phyloP scores from a whole-genome alignment of 2,329 filamentous ascomycete genomes.

The Ascochyta fabae region DNA sequence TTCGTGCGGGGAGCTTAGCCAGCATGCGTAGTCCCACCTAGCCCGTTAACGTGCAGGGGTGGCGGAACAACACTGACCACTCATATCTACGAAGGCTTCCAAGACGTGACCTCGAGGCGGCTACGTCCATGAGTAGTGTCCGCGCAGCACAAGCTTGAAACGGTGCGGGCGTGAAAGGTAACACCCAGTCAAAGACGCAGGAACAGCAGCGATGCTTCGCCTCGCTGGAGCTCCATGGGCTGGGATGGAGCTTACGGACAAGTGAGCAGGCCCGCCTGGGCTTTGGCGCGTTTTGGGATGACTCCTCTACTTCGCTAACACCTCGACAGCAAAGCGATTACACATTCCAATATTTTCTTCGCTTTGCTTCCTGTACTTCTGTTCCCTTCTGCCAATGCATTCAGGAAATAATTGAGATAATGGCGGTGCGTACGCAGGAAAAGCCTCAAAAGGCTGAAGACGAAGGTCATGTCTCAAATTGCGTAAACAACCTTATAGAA shows the following conservation, averaged over 20 bases:
- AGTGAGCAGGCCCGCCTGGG: constrained; percentile 34
- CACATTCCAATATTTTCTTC: constrained; percentile 18
- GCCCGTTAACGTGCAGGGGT: constrained; percentile 24
- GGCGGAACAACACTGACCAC: constrained; percentile 25
- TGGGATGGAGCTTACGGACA: constrained; percentile 37
- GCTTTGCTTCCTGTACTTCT: constrained; percentile 21
- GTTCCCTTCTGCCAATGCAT: constrained; percentile 15
- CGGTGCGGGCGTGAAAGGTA: constrained; percentile 28
- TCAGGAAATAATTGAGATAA: constrained; percentile 21
- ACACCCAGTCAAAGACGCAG: constrained; percentile 45
- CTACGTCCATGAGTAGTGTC: constrained; percentile 30
- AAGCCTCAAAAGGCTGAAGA: constrained; percentile 24
- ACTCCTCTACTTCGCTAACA: constrained; percentile 36
- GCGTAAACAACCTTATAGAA: constrained; percentile 52
- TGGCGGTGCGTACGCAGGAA: constrained; percentile 32
- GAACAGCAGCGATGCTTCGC: constrained; percentile 27
- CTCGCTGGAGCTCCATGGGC: constrained; percentile 19
- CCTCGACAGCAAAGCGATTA: constrained; percentile 25
- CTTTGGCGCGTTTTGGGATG: constrained; percentile 27
- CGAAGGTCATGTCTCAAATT: constrained; percentile 40
- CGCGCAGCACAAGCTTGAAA: constrained; percentile 33
- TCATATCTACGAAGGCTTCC: constrained; percentile 27
- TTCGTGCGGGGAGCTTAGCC: constrained; percentile 28
- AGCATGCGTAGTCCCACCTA: constrained; percentile 26
- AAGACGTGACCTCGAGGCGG: constrained; percentile 37